phyloP scores from a whole-genome alignment of 2,329 filamentous ascomycete species.

The Geosmithia flava region DNA sequence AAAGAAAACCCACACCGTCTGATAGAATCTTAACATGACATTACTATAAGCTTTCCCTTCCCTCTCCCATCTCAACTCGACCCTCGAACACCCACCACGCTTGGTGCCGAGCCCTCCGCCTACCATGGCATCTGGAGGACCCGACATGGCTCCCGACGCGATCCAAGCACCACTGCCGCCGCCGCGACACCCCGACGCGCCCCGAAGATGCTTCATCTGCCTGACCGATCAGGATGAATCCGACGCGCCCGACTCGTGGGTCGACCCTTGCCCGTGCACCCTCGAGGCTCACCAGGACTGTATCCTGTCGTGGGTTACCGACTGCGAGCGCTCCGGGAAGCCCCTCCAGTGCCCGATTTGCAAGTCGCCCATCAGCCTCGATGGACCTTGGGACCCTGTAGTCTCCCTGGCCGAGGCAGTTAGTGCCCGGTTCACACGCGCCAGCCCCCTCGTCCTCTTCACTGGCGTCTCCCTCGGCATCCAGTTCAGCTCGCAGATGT shows the following conservation, averaged over 20 bases:
- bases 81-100: background rate
- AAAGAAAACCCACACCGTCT: background rate
- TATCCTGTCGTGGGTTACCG: slow-evolving; percentile 85
- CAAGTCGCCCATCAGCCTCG: slow-evolving; percentile 66
- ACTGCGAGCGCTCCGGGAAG: slow-evolving; percentile 57
- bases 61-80: background rate
- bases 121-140: background rate
- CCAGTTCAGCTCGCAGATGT: slow-evolving; percentile 38
- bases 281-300: slow-evolving; percentile 85
- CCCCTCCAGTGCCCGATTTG: slow-evolving; percentile 80
- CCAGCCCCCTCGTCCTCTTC: slow-evolving; percentile 51
- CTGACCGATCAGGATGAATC: slow-evolving; percentile 41
- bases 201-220: slow-evolving; percentile 50
- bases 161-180: slow-evolving; percentile 4
- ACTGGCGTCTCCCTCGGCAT: slow-evolving; percentile 40
- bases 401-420: slow-evolving; percentile 53
- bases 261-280: slow-evolving; percentile 81
- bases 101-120: no score
- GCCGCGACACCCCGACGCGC: slow-evolving; percentile 11
- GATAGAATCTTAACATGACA: background rate
- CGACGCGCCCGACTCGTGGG: slow-evolving; percentile 49
- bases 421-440: slow-evolving; percentile 39
- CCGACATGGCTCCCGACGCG: slow-evolving; percentile 5
- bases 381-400: slow-evolving; percentile 60
- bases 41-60: background rate